Evolutionary conservation across 2,329 filamentous ascomycete genomes (phyloP).

Genomic region (Neonectria sp.): DNA sequence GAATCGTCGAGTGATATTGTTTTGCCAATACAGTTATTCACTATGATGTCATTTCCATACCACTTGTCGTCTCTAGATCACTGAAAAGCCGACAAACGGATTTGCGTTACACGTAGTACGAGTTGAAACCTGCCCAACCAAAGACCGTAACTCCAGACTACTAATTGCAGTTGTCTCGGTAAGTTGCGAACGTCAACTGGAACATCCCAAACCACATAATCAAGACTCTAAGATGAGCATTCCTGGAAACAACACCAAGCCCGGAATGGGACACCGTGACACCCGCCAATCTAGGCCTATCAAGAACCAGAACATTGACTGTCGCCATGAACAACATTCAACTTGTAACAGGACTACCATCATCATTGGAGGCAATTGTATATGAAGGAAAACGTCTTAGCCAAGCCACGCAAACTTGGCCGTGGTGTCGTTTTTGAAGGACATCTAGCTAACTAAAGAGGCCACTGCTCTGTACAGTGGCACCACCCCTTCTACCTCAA

Average conservation of each 20-base stretch:
- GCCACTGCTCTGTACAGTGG: slow-evolving; percentile 51
- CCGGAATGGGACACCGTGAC: background rate
- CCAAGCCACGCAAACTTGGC: slow-evolving; percentile 50
- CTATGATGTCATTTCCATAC: background rate
- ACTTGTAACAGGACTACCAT: background rate
- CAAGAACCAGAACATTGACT: background rate
- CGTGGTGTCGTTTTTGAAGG: slow-evolving; percentile 49
- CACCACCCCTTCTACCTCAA: slow-evolving; percentile 52
- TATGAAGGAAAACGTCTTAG: slow-evolving; percentile 39
- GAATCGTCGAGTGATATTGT: no score
- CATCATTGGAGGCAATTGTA: background rate
- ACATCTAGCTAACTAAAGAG: slow-evolving; percentile 57
- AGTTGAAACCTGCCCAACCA: background rate
- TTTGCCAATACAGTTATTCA: no score
- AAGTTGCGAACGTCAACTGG: background rate
- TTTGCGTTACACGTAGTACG: background rate
- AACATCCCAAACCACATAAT: background rate
- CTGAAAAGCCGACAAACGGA: background rate
- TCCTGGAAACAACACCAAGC: background rate
- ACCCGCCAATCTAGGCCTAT: background rate
- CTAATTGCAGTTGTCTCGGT: background rate
- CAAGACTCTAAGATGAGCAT: background rate
- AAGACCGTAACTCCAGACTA: background rate
- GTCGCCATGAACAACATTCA: background rate
- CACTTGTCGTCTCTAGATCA: background rate